Evolutionary conservation across 1,139 yeast species (phyloP), one percentile per base, ranked within the genome.

Genomic region (Schizosaccharomyces versatilis): DNA sequence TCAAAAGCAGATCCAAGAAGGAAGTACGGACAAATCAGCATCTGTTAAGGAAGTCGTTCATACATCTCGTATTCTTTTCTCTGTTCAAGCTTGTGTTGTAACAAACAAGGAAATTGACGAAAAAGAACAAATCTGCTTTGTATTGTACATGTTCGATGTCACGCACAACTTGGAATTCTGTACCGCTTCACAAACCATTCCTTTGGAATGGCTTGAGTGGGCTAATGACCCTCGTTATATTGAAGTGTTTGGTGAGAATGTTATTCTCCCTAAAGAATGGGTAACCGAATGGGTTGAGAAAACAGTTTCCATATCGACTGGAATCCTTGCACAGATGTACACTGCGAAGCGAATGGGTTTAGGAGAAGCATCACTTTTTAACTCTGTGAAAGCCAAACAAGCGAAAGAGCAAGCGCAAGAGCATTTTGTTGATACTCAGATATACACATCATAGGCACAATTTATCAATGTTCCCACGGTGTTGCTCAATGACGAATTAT

Each of bases 281-380:
- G 94, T 90, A n/a, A 74, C 77, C 54, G 90, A 79, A 58, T 88
- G 97, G 97, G 75, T 90, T 47, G 81, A 78, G 63, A 84, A 83
- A 61, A 94, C 95, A 0, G 71, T 90, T 56, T 78, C 79, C 39
- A 73, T 86, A 60, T 74, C 86, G 40, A 76, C 88, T 59, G 97
- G 95, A 8, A 81, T 84, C 1, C 71, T 84, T 42, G 94, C 96
- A 0, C 98, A 90, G 67, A 78, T 80, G 63, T 90, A 90, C 66
- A 94, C 90, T 49, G 79, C 88, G 54, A 81, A 79, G 66, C 76
- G 98, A 67, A 90, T 90, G 97, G 96, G 95, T 8, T 19, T 62
- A 8, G 63, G 62, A 6, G 60, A 57, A 7, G 59, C 58, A 36
- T 24, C 56, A 10, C 49, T 44, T 10, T 44, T 44, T n/a, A 14